A percentile compares a stretch with the other conserved stretches of the same genome.
Evolutionary conservation across 495 filamentous ascomycete genomes (phyloP).

Genomic region (Penicillium goetzii): DNA sequence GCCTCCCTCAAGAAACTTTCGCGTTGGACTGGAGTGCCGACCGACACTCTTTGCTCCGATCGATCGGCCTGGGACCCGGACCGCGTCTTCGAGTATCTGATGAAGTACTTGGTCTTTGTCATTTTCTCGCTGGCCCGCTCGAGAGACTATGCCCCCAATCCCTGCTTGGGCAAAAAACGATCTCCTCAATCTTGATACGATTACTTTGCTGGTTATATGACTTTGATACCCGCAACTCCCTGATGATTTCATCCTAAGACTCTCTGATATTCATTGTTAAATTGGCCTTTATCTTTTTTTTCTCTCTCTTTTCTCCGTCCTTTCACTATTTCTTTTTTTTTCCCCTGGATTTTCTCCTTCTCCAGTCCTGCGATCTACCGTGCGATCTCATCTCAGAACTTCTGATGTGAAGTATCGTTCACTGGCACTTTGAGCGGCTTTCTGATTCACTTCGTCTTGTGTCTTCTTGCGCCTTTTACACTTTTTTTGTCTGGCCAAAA

Average conservation of each 20-base stretch:
- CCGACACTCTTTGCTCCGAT: background rate
- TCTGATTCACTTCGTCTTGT: background rate
- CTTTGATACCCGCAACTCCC: background rate
- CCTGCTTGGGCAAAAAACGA: background rate
- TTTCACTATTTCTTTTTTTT: background rate
- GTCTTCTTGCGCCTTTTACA: background rate
- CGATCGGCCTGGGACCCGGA: background rate
- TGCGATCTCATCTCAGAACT: background rate
- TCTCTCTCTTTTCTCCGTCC: background rate
- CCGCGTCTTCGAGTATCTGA: conserved; percentile 15
- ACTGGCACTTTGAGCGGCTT: background rate
- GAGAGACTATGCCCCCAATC: background rate
- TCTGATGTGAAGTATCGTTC: background rate
- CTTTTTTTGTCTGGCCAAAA: background rate
- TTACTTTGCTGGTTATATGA: background rate
- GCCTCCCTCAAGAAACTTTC: background rate
- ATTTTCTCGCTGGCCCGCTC: conserved; percentile 11
- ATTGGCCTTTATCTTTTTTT: background rate
- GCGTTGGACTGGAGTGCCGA: conserved; percentile 1
- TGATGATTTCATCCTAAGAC: background rate
- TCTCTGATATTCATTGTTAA: too few relatives aligned
- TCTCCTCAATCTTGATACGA: background rate
- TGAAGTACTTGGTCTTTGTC: conserved; percentile 12
- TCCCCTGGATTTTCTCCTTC: background rate
- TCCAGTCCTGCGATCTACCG: background rate